Evolutionary conservation across 1,139 yeast species (phyloP).

Genomic region (Geotrichum australiense): DNA sequence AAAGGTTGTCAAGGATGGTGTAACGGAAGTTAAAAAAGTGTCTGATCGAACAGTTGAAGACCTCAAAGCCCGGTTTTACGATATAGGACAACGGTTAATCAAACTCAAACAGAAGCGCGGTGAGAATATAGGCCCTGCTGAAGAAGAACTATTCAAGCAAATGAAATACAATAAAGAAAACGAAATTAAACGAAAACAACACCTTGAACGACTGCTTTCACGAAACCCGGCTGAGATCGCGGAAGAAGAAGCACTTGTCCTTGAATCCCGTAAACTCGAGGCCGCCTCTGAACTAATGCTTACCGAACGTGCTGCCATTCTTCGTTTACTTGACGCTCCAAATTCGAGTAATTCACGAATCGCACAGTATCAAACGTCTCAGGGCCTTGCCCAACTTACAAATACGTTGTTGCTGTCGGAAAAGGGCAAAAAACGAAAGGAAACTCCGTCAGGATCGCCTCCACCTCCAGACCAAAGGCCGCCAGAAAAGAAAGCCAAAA

Average conservation of each 20-base stretch:
- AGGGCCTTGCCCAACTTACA: conserved; percentile 82
- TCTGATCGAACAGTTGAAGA: conserved; percentile 54
- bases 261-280: conserved; percentile 89
- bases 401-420: conserved; percentile 74
- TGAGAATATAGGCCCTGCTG: conserved; percentile 36
- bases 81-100: conserved; percentile 44
- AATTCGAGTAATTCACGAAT: conserved; percentile 63
- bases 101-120: conserved; percentile 37
- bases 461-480: conserved; percentile 42
- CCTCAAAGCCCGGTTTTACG: conserved; percentile 73
- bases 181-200: conserved; percentile 74
- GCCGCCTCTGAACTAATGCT: conserved; percentile 88
- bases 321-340: conserved; percentile 82
- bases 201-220: conserved; percentile 64
- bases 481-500: conserved; percentile 24
- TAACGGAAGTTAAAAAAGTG: conserved; percentile 4
- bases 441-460: conserved; percentile 26
- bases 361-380: conserved; percentile 74
- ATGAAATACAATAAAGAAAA: conserved; percentile 56
- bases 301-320: conserved; percentile 70
- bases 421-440: conserved; percentile 53
- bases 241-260: conserved; percentile 89
- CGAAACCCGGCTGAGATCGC: conserved; percentile 96
- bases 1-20: conserved; percentile 12
- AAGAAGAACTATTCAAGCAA: conserved; percentile 36